Evolutionary conservation across 2,329 filamentous ascomycete genomes (phyloP).

Genomic region (Xylaria hypoxylon): DNA sequence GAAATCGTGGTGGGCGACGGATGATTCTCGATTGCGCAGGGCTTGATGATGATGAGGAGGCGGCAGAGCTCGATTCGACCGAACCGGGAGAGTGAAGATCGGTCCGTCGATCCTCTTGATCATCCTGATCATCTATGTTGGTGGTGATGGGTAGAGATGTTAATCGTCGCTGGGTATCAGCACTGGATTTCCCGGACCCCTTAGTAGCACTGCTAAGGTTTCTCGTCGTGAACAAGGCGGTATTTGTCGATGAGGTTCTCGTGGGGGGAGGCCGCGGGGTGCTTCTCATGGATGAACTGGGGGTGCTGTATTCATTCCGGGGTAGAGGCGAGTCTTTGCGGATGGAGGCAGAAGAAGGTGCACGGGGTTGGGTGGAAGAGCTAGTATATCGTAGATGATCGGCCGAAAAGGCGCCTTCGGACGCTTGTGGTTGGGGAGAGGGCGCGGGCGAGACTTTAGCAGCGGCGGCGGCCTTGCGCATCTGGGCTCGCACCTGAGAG

Average conservation of each 20-base stretch:
- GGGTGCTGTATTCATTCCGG: slow-evolving; percentile 59
- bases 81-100: slow-evolving; percentile 58
- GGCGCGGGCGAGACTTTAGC: slow-evolving; percentile 67
- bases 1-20: slow-evolving; percentile 67
- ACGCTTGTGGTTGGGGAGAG: slow-evolving; percentile 67
- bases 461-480: slow-evolving; percentile 77
- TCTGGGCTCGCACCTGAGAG: slow-evolving; percentile 88
- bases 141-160: slow-evolving; percentile 59
- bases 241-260: slow-evolving; percentile 62
- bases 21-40: slow-evolving; percentile 71
- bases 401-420: slow-evolving; percentile 56
- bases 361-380: slow-evolving; percentile 59
- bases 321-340: slow-evolving; percentile 68
- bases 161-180: slow-evolving; percentile 55
- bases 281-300: slow-evolving; percentile 58
- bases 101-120: slow-evolving; percentile 51
- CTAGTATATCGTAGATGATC: slow-evolving; percentile 65
- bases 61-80: slow-evolving; percentile 53
- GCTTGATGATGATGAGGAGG: slow-evolving; percentile 56
- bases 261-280: slow-evolving; percentile 60
- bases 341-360: slow-evolving; percentile 67
- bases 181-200: slow-evolving; percentile 48
- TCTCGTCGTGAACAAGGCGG: slow-evolving; percentile 52
- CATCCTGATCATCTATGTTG: slow-evolving; percentile 51
- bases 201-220: slow-evolving; percentile 53